Base-by-base conservation (phyloP, 2,329 filamentous ascomycete genomes). In the Hypoxylon sp. region DNA sequence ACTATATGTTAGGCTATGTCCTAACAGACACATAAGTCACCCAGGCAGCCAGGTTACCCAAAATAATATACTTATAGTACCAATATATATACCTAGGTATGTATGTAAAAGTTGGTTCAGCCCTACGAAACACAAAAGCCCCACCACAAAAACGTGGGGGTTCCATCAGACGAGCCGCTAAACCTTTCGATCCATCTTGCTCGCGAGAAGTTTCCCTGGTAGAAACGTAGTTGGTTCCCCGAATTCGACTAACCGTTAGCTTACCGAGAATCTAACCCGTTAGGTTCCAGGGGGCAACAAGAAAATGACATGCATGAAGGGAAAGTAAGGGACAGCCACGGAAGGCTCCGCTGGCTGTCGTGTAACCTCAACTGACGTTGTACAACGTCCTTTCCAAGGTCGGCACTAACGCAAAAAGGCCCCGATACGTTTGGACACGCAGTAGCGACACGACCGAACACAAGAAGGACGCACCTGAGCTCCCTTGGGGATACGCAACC, bases 71-170 rank as follows among this genome's bases (percentile, higher is more conserved):
- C 5, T 9, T 44, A 44, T 8, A 5, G 8, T 22, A 31, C 29
- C 29, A 44, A 22, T 44, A 44, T n/a, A 19, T 1, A 22, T 44
- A n/a, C n/a, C n/a, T n/a, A n/a, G n/a, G n/a, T n/a, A n/a, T n/a
- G n/a, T n/a, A 9, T 44, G 6, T 22, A 11, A 19, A 19, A 44
- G 9, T 22, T 44, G 22, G 17, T 44, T 44, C 39, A 44, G 39
- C 39, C 39, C 39, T 44, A 44, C 11, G 39, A 9, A n/a, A 22
- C 39, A 11, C 8, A n/a, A 3, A 19, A 44, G 39, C 39, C 39
- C 39, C 39, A 44, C 39, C 13, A 42, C 6, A 42, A 42, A 39
- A 42, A 42, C 37, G 37, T 42, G 37, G 37, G 37, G 37, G 37
- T 17, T 42, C n/a, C n/a, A 8, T 17, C 37, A 42, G n/a, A 44